Percentiles rank a stretch among this genome's conserved stretches.
These are phyloP conservation scores for Flammula alnicola DNA, from an alignment of 1,284 basidiomycete genomes.

Conservation along the genomic window DNA sequence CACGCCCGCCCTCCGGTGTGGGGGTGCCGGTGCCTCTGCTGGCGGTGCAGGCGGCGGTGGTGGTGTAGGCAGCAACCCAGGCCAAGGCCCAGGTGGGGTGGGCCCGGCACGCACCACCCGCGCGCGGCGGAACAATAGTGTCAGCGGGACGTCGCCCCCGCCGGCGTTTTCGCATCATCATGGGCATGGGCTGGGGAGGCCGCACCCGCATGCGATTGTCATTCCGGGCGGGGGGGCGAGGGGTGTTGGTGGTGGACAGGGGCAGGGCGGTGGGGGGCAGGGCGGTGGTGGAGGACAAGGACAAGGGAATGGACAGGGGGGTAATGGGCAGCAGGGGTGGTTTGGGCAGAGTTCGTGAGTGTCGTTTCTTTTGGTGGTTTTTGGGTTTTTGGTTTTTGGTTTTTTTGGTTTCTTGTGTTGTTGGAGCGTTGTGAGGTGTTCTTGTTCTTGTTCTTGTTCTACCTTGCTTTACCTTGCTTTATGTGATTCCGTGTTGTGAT, in stretches of 20 bases:
- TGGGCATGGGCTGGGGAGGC: conserved; percentile 22
- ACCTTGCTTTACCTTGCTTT: no score
- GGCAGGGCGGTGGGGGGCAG: no score
- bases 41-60: background rate
- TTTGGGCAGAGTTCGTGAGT: conserved; percentile 24
- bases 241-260: conserved; percentile 14
- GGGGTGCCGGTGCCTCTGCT: no score
- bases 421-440: no score
- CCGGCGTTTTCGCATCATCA: conserved; percentile 33
- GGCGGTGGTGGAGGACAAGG: no score
- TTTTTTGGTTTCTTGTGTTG: conserved; percentile 1
- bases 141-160: conserved; percentile 46
- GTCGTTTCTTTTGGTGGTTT: conserved; percentile 9
- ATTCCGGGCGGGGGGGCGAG: conserved; percentile 47
- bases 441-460: no score
- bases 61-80: conserved; percentile 9
- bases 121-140: conserved; percentile 51
- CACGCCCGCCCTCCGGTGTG: conserved; percentile 36
- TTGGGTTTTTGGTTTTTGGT: conserved; percentile 8
- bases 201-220: conserved; percentile 55
- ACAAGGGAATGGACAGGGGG: no score
- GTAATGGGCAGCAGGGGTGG: no score
- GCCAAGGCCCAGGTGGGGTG: conserved; percentile 24
- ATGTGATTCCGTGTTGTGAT: no score
- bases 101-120: conserved; percentile 58